Conservation (phyloP, 2,329 filamentous ascomycete species). For the Talaromyces sp. region DNA sequence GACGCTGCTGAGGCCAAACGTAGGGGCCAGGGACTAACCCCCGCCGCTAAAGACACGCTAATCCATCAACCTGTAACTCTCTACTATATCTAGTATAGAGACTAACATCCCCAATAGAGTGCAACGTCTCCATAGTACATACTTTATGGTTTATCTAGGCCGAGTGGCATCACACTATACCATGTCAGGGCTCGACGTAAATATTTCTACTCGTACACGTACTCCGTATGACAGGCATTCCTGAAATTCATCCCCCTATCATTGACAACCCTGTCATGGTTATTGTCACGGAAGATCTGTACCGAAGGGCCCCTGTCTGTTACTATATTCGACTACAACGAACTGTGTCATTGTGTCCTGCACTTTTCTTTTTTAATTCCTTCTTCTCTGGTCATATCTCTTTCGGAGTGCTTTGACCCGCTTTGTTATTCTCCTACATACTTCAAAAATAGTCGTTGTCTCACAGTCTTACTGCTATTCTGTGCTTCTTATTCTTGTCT, state of each 20-base stretch:
- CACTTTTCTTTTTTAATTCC: neutral
- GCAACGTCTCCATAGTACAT: slow-evolving; percentile 5
- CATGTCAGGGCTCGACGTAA: slow-evolving; percentile 1
- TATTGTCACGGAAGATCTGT: slow-evolving; percentile 6
- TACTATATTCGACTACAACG: slow-evolving; percentile 5
- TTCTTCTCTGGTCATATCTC: neutral
- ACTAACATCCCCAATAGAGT: neutral
- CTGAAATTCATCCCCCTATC: slow-evolving; percentile 8
- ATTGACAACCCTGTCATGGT: slow-evolving; percentile 1
- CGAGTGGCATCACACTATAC: neutral
- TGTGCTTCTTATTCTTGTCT: neutral
- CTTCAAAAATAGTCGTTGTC: slow-evolving; percentile 12
- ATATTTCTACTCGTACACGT: neutral
- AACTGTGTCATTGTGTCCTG: neutral
- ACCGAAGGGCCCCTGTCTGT: slow-evolving; percentile 3
- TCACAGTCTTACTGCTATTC: neutral
- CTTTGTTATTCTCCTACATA: neutral
- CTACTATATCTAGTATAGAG: too few species aligned
- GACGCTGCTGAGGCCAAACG: neutral
- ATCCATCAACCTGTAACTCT: slow-evolving; percentile 3
- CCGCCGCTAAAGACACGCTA: neutral
- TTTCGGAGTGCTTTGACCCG: slow-evolving; percentile 8
- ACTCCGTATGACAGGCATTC: neutral
- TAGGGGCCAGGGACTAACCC: neutral
- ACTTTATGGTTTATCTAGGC: neutral